A percentile compares a stretch with the other conserved stretches of the same genome.
Conservation (phyloP, 495 filamentous ascomycete species). For the Hyaloscypha finlandica region DNA sequence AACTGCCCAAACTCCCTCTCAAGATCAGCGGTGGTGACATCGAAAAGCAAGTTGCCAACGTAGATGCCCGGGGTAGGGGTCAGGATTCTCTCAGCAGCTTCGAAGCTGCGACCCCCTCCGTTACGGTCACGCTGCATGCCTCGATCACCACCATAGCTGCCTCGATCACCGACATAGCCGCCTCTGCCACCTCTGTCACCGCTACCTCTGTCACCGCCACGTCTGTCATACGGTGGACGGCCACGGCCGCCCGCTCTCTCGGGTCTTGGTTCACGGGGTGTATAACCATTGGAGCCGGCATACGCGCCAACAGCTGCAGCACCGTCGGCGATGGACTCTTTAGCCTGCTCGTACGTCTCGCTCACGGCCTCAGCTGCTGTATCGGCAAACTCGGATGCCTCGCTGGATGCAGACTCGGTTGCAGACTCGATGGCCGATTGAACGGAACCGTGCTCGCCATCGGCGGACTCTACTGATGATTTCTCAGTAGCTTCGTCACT, state of each 20-base stretch:
- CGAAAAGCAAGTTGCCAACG: constrained; percentile 85
- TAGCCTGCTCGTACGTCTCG: background rate
- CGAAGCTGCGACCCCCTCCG: background rate
- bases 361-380: constrained; percentile 3
- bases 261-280: background rate
- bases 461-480: constrained; percentile 31
- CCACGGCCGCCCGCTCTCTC: constrained; percentile 10
- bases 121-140: background rate
- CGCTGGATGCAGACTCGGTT: constrained; percentile 8
- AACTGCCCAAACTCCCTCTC: constrained; percentile 64
- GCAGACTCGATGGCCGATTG: constrained; percentile 13
- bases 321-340: constrained; percentile 3
- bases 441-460: constrained; percentile 28
- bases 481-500: constrained; percentile 40
- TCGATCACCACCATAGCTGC: background rate
- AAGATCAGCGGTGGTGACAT: constrained; percentile 73
- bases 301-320: background rate
- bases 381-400: background rate
- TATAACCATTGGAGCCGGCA: background rate
- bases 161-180: constrained; percentile 3
- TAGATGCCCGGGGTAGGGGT: constrained; percentile 50
- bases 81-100: background rate
- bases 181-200: constrained; percentile 15
- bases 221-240: background rate
- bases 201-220: constrained; percentile 4